Conservation (phyloP, 1,284 basidiomycete species). For the Gomphus bonarii region DNA sequence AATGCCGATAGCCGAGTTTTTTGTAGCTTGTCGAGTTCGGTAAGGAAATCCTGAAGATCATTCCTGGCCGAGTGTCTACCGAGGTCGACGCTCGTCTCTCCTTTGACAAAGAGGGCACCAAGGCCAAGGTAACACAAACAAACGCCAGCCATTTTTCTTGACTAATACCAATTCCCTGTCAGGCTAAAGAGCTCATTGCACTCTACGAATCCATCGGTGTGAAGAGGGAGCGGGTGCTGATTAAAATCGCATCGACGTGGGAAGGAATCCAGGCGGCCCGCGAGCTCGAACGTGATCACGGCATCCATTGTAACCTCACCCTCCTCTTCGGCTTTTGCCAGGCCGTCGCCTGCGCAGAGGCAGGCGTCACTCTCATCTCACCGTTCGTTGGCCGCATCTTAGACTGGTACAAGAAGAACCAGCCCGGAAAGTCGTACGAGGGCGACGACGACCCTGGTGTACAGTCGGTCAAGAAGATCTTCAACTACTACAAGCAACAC, state of each 20-base stretch:
- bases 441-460: slow-evolving; percentile 96
- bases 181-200: slow-evolving; percentile 88
- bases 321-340: slow-evolving; percentile 97
- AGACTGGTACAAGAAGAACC: slow-evolving; percentile 93
- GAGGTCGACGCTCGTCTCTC: slow-evolving; percentile 97
- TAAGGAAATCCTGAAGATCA: slow-evolving; percentile 88
- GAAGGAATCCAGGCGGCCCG: slow-evolving; percentile 99
- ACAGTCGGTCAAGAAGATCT: slow-evolving; percentile 90
- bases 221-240: slow-evolving; percentile 87
- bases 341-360: slow-evolving; percentile 98
- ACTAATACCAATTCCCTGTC: slow-evolving; percentile 6
- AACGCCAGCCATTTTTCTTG: background rate
- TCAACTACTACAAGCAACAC: slow-evolving; percentile 99
- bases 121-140: slow-evolving; percentile 52
- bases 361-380: slow-evolving; percentile 95
- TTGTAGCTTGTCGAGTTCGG: slow-evolving; percentile 91
- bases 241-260: slow-evolving; percentile 99
- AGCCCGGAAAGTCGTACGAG: slow-evolving; percentile 71
- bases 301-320: slow-evolving; percentile 98
- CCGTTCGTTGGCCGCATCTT: slow-evolving; percentile 98
- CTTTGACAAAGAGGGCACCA: slow-evolving; percentile 90
- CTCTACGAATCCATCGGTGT: slow-evolving; percentile 91
- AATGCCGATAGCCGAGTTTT: slow-evolving; percentile 10
- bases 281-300: slow-evolving; percentile 85
- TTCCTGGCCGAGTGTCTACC: slow-evolving; percentile 97